phyloP scores from a whole-genome alignment of 75 land plant genomes.

The Selaginella moellendorffii region DNA sequence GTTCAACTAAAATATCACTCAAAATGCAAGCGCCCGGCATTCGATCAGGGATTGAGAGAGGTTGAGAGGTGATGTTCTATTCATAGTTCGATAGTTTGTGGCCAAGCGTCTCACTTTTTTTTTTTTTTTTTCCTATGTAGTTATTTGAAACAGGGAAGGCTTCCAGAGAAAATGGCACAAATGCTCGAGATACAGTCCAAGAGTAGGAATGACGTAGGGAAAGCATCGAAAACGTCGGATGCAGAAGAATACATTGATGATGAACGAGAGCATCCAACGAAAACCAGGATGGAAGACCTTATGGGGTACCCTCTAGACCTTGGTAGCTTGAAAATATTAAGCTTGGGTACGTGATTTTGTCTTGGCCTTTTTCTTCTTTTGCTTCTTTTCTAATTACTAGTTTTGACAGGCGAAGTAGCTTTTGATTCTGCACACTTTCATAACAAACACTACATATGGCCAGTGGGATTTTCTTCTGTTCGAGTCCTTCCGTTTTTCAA shows the following conservation, averaged over 20 bases:
- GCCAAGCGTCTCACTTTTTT: not conserved
- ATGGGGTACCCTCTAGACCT: conserved; percentile 32
- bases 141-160: conserved; percentile 59
- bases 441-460: conserved; percentile 53
- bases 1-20: conserved; percentile 42
- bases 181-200: conserved; percentile 25
- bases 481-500: conserved; percentile 49
- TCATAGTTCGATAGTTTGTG: not conserved
- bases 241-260: conserved; percentile 29
- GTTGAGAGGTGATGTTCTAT: conserved; percentile 57
- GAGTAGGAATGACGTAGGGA: conserved; percentile 19
- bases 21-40: conserved; percentile 58
- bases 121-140: conserved; percentile 16
- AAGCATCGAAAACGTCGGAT: conserved; percentile 19
- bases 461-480: conserved; percentile 68
- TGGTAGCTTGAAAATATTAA: conserved; percentile 45
- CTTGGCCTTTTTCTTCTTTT: not conserved
- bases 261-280: conserved; percentile 15
- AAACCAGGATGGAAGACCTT: conserved; percentile 16
- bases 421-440: conserved; percentile 68
- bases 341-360: conserved; percentile 33
- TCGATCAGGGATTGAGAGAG: conserved; percentile 55
- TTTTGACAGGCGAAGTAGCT: conserved; percentile 48
- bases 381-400: not conserved
- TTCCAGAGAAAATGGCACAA: conserved; percentile 50